Percentiles rank a stretch among this genome's conserved stretches.
These are phyloP conservation scores for Fusarium sp. DNA, from an alignment of 2,329 filamentous ascomycete species.

Conservation along the genomic window DNA sequence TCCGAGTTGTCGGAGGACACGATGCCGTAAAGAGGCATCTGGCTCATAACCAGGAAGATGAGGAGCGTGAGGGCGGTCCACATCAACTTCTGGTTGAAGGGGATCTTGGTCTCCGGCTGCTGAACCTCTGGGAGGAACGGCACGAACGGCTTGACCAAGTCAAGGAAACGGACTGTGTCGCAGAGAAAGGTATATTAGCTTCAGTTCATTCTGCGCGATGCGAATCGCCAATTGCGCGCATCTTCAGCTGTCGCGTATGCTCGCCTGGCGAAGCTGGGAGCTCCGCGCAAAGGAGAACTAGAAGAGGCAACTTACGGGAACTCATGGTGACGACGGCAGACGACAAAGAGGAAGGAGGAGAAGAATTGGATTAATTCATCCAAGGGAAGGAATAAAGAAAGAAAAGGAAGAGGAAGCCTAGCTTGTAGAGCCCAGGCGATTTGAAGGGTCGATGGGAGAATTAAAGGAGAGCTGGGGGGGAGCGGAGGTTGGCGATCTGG, in stretches of 20 bases:
- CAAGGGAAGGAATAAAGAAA: constrained; percentile 48
- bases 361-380: constrained; percentile 53
- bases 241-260: constrained; percentile 28
- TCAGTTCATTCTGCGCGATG: constrained; percentile 20
- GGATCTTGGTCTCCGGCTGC: constrained; percentile 96
- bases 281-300: constrained; percentile 27
- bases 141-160: constrained; percentile 99
- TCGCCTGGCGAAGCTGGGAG: constrained; percentile 23
- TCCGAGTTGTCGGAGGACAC: constrained; percentile 98
- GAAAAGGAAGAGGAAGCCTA: constrained; percentile 45
- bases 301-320: constrained; percentile 58
- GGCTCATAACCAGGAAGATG: constrained; percentile 99
- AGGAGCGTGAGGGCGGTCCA: constrained; percentile 93
- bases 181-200: constrained; percentile 42
- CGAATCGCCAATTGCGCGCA: constrained; percentile 42
- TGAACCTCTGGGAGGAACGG: constrained; percentile 99
- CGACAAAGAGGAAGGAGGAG: constrained; percentile 47
- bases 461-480: constrained; percentile 49
- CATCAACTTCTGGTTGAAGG: constrained; percentile 98
- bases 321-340: constrained; percentile 59
- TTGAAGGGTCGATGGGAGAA: constrained; percentile 46
- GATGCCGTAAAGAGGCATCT: constrained; percentile 99
- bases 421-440: constrained; percentile 51
- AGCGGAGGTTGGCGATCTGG: constrained; percentile 54
- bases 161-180: constrained; percentile 90